Percentiles rank a stretch among this genome's conserved stretches.
Evolutionary conservation across 1,284 basidiomycete genomes (phyloP).

Genomic region (Dichomitus squalens): DNA sequence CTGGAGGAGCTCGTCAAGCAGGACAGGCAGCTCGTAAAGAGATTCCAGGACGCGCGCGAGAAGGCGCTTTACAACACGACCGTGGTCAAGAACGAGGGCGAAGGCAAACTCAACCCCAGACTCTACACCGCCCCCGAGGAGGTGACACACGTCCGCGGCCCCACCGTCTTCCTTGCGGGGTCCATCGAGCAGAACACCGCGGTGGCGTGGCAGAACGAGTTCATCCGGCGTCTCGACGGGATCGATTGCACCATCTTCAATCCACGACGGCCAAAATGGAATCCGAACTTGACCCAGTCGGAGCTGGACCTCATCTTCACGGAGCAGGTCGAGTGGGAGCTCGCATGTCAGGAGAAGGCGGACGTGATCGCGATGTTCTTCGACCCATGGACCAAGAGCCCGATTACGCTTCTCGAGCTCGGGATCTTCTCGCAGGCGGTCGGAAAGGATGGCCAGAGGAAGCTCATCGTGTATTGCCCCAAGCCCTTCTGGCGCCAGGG

Average conservation of each 20-base stretch:
- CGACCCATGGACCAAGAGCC: neutral
- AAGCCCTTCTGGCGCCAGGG: neutral
- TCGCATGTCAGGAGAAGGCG: neutral
- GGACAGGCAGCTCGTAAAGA: too few species aligned
- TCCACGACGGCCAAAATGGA: constrained; percentile 7
- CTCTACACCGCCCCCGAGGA: neutral
- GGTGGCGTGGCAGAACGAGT: constrained; percentile 1
- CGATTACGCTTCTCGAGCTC: constrained; percentile 12
- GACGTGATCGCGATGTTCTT: constrained; percentile 10
- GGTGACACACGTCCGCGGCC: neutral
- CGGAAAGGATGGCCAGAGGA: neutral
- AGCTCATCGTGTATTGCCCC: constrained; percentile 7
- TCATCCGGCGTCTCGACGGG: neutral
- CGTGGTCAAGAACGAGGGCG: too few species aligned
- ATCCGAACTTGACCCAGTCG: constrained; percentile 1
- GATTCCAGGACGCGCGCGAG: too few species aligned
- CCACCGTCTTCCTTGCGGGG: constrained; percentile 10
- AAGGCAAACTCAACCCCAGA: too few species aligned
- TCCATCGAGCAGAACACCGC: constrained; percentile 3
- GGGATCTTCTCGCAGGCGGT: neutral
- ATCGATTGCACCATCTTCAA: constrained; percentile 6
- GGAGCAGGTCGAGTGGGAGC: constrained; percentile 11
- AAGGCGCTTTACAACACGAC: too few species aligned
- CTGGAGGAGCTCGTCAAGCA: too few species aligned
- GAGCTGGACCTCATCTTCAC: neutral